Conservation (phyloP, 441 rosid species). For the Euphorbia schlechtendalii region DNA sequence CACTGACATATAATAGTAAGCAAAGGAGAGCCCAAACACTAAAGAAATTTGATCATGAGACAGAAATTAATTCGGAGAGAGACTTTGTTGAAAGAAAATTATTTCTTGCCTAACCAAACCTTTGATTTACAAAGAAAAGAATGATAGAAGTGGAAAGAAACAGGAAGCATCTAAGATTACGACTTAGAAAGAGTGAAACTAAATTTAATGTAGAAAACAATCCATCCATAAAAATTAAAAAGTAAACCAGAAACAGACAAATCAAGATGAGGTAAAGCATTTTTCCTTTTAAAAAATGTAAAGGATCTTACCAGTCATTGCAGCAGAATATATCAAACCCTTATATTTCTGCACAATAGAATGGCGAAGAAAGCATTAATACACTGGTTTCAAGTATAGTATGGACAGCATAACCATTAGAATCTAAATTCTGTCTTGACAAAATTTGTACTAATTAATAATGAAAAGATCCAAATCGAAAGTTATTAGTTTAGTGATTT, state of each 20-base stretch:
- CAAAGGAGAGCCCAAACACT: background rate
- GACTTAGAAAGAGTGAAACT: background rate
- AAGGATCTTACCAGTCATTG: constrained; percentile 48
- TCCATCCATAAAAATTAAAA: background rate
- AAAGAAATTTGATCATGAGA: background rate
- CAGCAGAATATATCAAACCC: constrained; percentile 51
- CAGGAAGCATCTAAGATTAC: background rate
- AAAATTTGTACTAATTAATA: background rate
- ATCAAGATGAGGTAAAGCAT: background rate
- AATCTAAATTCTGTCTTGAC: background rate
- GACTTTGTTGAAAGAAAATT: background rate
- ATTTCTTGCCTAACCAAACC: background rate
- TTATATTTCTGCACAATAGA: constrained; percentile 50
- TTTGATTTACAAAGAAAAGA: background rate
- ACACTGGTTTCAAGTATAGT: background rate
- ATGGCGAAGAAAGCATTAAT: constrained; percentile 4
- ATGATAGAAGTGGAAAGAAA: background rate
- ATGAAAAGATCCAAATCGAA: too few relatives aligned
- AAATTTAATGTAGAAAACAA: background rate
- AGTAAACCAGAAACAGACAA: background rate
- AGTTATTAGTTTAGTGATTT: background rate
- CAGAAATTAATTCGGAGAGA: background rate
- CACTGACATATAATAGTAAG: background rate
- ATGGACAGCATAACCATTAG: background rate
- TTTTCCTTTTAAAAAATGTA: background rate